Percentiles rank a stretch among this genome's conserved stretches.
Evolutionary conservation across 805 yeast species (phyloP).

Genomic region (Pichia heedii): DNA sequence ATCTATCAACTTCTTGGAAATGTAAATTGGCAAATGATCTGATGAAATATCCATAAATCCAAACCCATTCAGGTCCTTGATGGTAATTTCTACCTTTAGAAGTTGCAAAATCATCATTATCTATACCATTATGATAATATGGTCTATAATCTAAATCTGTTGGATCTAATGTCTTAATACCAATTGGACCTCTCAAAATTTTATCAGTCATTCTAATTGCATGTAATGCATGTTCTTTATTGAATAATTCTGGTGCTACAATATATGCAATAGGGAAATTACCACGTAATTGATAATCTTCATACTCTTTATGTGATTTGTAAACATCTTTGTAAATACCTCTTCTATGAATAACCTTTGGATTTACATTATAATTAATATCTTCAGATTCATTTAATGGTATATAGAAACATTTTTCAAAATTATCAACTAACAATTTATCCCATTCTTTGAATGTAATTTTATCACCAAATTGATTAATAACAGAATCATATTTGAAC

Average conservation of each 20-base stretch:
- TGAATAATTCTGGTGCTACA: conserved; percentile 92
- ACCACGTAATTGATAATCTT: conserved; percentile 89
- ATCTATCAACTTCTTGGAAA: conserved; percentile 15
- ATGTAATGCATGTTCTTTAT: conserved; percentile 45
- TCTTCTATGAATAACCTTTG: conserved; percentile 67
- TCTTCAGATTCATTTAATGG: conserved; percentile 64
- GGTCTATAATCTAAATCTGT: conserved; percentile 89
- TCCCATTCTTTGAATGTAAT: conserved; percentile 69
- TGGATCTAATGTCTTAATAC: conserved; percentile 89
- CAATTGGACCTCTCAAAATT: conserved; percentile 77
- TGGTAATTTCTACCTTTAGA: conserved; percentile 95
- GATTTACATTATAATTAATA: conserved; percentile 47
- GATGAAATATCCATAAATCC: conserved; percentile 82
- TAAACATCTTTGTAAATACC: conserved; percentile 90
- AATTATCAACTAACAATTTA: conserved; percentile 52
- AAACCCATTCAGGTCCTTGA: conserved; percentile 99
- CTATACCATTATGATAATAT: conserved; percentile 71
- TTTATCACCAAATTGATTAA: conserved; percentile 45
- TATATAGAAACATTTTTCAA: conserved; percentile 71
- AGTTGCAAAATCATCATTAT: conserved; percentile 80
- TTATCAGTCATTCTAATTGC: conserved; percentile 68
- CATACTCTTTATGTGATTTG: conserved; percentile 75
- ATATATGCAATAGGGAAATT: conserved; percentile 88
- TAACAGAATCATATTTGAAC: conserved; percentile 52
- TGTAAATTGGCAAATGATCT: conserved; percentile 63